Evolutionary conservation across 2,329 filamentous ascomycete genomes (phyloP).

Genomic region (Tolypocladium capitatum): DNA sequence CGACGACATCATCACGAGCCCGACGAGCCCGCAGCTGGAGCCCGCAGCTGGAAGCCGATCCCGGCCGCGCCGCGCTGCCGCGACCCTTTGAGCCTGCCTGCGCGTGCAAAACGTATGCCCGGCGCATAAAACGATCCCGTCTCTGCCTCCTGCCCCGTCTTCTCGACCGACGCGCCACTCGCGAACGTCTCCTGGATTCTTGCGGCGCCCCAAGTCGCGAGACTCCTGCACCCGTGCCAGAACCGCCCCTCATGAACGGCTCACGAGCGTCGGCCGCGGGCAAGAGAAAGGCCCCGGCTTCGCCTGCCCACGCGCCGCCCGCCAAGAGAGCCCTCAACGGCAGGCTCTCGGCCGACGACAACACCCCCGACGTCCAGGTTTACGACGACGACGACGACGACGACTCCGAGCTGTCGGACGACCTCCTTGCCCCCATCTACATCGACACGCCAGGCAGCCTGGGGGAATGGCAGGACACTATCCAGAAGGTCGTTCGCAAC

Average conservation of each 20-base stretch:
- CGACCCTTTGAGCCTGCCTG: neutral
- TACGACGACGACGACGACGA: constrained; percentile 24
- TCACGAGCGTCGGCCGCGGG: constrained; percentile 25
- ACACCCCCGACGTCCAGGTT: constrained; percentile 29
- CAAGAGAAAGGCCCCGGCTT: constrained; percentile 39
- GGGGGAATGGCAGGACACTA: constrained; percentile 84
- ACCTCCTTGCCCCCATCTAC: constrained; percentile 19
- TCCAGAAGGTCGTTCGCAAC: constrained; percentile 84
- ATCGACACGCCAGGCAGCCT: constrained; percentile 24
- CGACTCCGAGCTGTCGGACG: constrained; percentile 28
- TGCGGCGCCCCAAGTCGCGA: neutral
- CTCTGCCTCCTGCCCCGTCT: neutral
- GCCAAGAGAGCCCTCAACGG: constrained; percentile 29
- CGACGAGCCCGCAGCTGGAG: constrained; percentile 2
- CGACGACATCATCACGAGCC: constrained; percentile 4
- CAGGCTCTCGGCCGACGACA: constrained; percentile 34
- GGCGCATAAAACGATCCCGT: neutral
- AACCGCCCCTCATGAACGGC: constrained; percentile 28
- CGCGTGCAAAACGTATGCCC: neutral
- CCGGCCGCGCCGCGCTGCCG: neutral
- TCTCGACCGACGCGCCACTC: neutral
- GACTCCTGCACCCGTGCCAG: neutral
- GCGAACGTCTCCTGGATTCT: neutral
- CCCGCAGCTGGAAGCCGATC: constrained; percentile 1
- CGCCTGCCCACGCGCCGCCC: constrained; percentile 22